phyloP scores from a whole-genome alignment of 2,329 filamentous ascomycete genomes.

The Aureobasidium sp. region DNA sequence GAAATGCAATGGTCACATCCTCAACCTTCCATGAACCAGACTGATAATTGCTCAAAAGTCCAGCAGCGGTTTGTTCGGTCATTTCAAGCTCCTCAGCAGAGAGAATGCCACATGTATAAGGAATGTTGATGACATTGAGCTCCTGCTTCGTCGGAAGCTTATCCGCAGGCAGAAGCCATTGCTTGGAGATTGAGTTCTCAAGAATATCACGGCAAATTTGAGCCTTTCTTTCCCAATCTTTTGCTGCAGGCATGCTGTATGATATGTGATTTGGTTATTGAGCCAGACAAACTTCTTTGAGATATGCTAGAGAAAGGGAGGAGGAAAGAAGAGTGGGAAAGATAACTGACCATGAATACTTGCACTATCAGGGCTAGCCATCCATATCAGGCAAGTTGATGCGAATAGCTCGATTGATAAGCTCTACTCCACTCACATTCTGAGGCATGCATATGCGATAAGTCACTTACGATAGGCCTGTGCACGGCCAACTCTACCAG shows the following conservation, averaged over 20 bases:
- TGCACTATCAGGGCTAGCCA: not conserved
- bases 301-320: not conserved
- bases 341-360: not conserved
- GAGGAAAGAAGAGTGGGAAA: not conserved
- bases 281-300: no score
- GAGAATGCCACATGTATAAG: constrained; percentile 53
- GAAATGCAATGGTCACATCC: constrained; percentile 47
- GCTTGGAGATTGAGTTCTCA: constrained; percentile 46
- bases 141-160: constrained; percentile 48
- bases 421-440: not conserved
- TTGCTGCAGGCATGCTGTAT: constrained; percentile 13
- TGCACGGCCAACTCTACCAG: not conserved
- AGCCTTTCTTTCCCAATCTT: constrained; percentile 13
- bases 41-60: constrained; percentile 36
- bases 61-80: constrained; percentile 36
- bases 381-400: constrained; percentile 3
- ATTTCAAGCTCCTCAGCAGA: constrained; percentile 46
- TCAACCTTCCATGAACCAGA: constrained; percentile 43
- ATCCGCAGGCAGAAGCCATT: constrained; percentile 50
- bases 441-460: not conserved
- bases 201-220: constrained; percentile 15
- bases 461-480: not conserved
- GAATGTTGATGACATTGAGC: constrained; percentile 51
- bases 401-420: not conserved
- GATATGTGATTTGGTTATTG: not conserved